These are phyloP conservation scores for Thraustochytrium sp. DNA, from an alignment of 352 stramenopile species.

Conservation along the genomic window DNA sequence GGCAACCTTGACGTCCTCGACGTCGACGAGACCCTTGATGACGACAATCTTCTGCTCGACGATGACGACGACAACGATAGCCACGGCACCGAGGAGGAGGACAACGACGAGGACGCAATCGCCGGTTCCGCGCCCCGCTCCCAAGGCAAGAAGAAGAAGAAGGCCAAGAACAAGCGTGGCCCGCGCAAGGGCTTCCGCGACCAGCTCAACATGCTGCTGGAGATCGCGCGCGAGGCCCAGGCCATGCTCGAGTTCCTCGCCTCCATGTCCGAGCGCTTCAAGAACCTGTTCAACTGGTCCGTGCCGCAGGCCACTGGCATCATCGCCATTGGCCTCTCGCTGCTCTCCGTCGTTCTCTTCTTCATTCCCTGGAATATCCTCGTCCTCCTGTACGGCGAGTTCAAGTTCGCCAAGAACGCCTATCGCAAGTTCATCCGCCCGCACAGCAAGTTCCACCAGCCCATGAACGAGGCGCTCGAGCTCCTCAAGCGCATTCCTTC, in stretches of 20 bases:
- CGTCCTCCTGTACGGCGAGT: neutral
- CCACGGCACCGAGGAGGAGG: neutral
- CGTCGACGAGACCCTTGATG: conserved; percentile 3
- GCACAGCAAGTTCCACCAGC: conserved; percentile 24
- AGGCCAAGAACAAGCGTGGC: neutral
- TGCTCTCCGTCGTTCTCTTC: neutral
- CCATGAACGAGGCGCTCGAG: conserved; percentile 32
- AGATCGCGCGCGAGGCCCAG: neutral
- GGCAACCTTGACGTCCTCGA: neutral
- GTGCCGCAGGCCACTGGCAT: conserved; percentile 3
- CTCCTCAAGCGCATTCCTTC: neutral
- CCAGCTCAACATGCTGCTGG: neutral
- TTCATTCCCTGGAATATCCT: conserved; percentile 17
- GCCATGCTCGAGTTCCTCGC: neutral
- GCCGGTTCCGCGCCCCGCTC: neutral
- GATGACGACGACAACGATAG: neutral
- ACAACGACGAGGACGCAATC: neutral
- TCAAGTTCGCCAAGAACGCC: conserved; percentile 20
- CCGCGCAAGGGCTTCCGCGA: neutral
- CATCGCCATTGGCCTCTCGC: neutral
- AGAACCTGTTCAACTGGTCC: conserved; percentile 31
- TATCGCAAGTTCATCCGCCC: neutral
- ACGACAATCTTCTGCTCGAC: neutral
- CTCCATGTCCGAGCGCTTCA: neutral
- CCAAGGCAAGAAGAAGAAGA: neutral